Evolutionary conservation across 345 rosid genomes (phyloP).

Genomic region (Hibiscus trionum): DNA sequence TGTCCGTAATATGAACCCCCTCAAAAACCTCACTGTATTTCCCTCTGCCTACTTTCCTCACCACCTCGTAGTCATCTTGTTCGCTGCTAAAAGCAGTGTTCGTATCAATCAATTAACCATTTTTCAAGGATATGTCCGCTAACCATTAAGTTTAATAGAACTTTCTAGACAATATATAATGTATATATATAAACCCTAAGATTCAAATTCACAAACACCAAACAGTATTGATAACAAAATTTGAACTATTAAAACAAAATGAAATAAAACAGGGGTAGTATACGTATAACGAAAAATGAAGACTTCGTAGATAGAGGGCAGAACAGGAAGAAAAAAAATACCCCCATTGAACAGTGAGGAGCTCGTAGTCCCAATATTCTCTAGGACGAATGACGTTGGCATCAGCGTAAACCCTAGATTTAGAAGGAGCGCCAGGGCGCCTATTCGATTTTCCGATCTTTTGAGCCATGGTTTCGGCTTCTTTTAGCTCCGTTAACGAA

Average conservation of each 20-base stretch:
- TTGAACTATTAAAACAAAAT: not conserved
- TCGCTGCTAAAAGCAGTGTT: constrained; percentile 34
- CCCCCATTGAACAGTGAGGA: constrained; percentile 91
- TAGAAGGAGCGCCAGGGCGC: constrained; percentile 92
- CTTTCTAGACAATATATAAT: not conserved
- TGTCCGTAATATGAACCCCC: constrained; percentile 75
- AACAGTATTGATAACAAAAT: not conserved
- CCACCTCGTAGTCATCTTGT: constrained; percentile 94
- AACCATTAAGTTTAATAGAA: not conserved
- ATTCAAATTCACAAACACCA: constrained; percentile 9
- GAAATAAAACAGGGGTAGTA: not conserved
- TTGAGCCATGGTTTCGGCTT: constrained; percentile 82
- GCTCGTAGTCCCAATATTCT: constrained; percentile 71
- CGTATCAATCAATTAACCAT: not conserved
- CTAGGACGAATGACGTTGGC: constrained; percentile 78
- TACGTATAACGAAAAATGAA: not conserved
- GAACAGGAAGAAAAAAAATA: constrained; percentile 9
- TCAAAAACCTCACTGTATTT: constrained; percentile 98
- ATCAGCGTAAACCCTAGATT: constrained; percentile 89
- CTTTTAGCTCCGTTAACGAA: constrained; percentile 16
- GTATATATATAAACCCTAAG: not conserved
- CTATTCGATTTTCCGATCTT: constrained; percentile 89
- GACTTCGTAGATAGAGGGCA: not conserved
- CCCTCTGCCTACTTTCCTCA: constrained; percentile 93
- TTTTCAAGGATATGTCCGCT: not conserved